These are phyloP conservation scores for Epichloe uncinata DNA, from an alignment of 2,329 filamentous ascomycete species.

Conservation along the genomic window DNA sequence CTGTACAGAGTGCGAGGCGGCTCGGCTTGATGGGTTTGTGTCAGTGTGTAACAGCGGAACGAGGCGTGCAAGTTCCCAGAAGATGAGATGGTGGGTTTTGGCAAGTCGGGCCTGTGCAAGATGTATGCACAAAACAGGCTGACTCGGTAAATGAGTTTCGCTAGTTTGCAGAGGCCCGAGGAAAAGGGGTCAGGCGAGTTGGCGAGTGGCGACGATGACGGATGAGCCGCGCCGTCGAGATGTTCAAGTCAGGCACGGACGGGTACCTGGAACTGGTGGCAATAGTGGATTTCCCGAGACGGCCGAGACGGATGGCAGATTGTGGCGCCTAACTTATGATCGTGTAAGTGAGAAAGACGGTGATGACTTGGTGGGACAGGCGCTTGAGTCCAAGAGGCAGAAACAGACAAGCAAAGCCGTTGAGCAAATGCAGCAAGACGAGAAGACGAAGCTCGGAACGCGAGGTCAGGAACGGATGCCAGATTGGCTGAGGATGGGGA, in stretches of 20 bases:
- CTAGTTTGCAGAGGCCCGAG: not conserved
- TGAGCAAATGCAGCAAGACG: not conserved
- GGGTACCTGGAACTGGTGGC: constrained; percentile 12
- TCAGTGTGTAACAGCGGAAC: constrained; percentile 6
- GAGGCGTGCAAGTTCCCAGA: constrained; percentile 1
- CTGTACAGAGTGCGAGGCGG: constrained; percentile 4
- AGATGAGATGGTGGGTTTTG: not conserved
- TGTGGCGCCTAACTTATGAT: constrained; percentile 5
- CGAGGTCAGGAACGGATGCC: constrained; percentile 2
- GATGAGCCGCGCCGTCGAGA: constrained; percentile 4
- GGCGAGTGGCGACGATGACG: not conserved
- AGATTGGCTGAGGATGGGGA: constrained; percentile 5
- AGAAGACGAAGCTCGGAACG: not conserved
- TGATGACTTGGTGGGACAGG: no score
- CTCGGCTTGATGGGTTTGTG: constrained; percentile 9
- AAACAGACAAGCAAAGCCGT: not conserved
- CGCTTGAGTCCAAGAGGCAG: no score
- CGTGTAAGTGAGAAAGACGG: constrained; percentile 5
- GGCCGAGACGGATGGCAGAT: constrained; percentile 8
- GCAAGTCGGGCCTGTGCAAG: not conserved
- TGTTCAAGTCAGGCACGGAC: constrained; percentile 6
- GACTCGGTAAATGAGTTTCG: not conserved
- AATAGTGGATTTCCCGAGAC: constrained; percentile 5
- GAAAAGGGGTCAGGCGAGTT: not conserved
- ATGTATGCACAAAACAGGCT: not conserved